Conservation (phyloP, 306 rosid genomes). For the Heteromeles arbutifolia region DNA sequence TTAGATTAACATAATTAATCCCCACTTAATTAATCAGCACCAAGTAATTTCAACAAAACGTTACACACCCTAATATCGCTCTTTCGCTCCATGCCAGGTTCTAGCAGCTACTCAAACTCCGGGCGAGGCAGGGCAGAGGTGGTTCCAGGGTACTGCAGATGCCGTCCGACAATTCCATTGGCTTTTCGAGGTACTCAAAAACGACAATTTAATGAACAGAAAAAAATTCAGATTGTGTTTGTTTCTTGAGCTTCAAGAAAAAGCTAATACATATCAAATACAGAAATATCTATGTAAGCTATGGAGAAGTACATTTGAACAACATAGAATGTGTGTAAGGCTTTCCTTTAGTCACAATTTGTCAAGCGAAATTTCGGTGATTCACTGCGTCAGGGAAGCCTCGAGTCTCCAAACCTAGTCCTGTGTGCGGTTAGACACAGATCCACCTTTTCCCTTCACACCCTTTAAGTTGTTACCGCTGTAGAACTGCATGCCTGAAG, state of each 20-base stretch:
- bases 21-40: not conserved
- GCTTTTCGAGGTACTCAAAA: slow-evolving; percentile 80
- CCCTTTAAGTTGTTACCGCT: not conserved
- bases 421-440: slow-evolving; percentile 5
- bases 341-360: slow-evolving; percentile 6
- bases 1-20: not conserved
- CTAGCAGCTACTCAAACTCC: slow-evolving; percentile 99
- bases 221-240: not conserved
- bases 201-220: not conserved
- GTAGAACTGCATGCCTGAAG: slow-evolving; percentile 6
- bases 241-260: not conserved
- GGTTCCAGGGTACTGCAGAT: slow-evolving; percentile 98
- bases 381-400: slow-evolving; percentile 18
- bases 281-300: not conserved
- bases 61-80: not conserved
- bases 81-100: slow-evolving; percentile 37
- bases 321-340: slow-evolving; percentile 10
- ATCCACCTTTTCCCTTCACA: slow-evolving; percentile 14
- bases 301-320: slow-evolving; percentile 7
- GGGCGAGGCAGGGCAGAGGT: slow-evolving; percentile 70
- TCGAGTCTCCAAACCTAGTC: slow-evolving; percentile 15
- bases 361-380: slow-evolving; percentile 13
- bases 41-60: not conserved
- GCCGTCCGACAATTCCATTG: slow-evolving; percentile 99
- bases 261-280: not conserved